Evolutionary conservation across 2,329 filamentous ascomycete species (phyloP).

Genomic region (Ilyonectria destructans): DNA sequence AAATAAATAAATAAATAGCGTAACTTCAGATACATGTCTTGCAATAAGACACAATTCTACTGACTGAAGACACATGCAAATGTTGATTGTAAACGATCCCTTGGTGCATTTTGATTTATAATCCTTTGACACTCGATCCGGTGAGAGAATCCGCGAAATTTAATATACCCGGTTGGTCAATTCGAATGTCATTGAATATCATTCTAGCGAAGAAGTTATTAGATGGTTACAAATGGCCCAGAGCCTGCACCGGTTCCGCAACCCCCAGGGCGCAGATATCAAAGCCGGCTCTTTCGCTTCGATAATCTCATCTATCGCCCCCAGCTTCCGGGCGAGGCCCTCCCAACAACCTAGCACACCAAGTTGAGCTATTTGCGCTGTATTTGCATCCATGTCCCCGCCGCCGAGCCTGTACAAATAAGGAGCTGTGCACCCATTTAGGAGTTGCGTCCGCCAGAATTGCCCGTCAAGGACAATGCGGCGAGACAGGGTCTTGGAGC

Average conservation of each 20-base stretch:
- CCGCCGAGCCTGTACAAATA: neutral
- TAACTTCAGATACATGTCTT: too few species aligned
- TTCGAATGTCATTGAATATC: neutral
- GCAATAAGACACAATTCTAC: too few species aligned
- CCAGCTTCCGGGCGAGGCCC: neutral
- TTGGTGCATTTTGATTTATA: too few species aligned
- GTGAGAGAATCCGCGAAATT: too few species aligned
- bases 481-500: slow-evolving; percentile 3
- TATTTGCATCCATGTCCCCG: neutral
- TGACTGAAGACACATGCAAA: too few species aligned
- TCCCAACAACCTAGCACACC: neutral
- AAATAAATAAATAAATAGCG: too few species aligned
- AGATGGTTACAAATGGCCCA: neutral
- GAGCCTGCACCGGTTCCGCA: neutral
- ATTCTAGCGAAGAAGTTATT: neutral
- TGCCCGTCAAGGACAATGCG: neutral
- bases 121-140: too few species aligned
- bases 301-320: neutral
- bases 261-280: neutral
- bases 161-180: too few species aligned
- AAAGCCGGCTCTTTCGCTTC: neutral
- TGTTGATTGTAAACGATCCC: too few species aligned
- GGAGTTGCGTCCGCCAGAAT: slow-evolving; percentile 5
- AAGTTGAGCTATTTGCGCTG: neutral
- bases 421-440: neutral